phyloP scores from a whole-genome alignment of 768 basidiomycete genomes.

The Hebeloma cylindrosporum region DNA sequence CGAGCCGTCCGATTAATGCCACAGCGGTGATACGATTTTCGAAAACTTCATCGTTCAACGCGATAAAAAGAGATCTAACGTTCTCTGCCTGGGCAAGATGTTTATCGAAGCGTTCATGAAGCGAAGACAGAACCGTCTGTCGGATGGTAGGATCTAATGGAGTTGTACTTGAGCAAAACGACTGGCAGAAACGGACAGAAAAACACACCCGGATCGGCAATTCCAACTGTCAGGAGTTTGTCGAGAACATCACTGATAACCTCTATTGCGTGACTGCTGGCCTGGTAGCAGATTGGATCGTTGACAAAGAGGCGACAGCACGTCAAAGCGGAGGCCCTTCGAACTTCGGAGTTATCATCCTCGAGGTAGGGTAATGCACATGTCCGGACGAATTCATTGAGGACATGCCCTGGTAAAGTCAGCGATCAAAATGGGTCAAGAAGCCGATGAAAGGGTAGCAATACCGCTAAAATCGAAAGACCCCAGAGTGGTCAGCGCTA shows the following conservation, averaged over 20 bases:
- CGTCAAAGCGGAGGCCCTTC: slow-evolving; percentile 86
- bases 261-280: slow-evolving; percentile 94
- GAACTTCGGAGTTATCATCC: slow-evolving; percentile 84
- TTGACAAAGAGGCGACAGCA: slow-evolving; percentile 90
- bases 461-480: slow-evolving; percentile 93
- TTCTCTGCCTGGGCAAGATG: slow-evolving; percentile 98
- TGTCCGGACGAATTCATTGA: slow-evolving; percentile 94
- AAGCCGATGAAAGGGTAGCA: slow-evolving; percentile 3
- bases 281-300: slow-evolving; percentile 95
- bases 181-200: not conserved
- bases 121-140: slow-evolving; percentile 77
- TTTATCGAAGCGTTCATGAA: slow-evolving; percentile 94
- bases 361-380: slow-evolving; percentile 93
- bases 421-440: not conserved
- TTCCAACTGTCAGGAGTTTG: slow-evolving; percentile 91
- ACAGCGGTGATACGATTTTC: slow-evolving; percentile 93
- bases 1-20: slow-evolving; percentile 86
- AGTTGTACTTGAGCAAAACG: slow-evolving; percentile 4
- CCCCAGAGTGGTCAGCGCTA: slow-evolving; percentile 86
- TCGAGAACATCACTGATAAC: slow-evolving; percentile 98
- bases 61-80: slow-evolving; percentile 95
- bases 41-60: slow-evolving; percentile 95
- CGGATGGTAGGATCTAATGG: slow-evolving; percentile 76
- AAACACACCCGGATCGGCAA: slow-evolving; percentile 86
- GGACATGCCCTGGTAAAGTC: slow-evolving; percentile 66